Conservation (phyloP, 257 asterid genomes). For the Jaltomata sinuosa region DNA sequence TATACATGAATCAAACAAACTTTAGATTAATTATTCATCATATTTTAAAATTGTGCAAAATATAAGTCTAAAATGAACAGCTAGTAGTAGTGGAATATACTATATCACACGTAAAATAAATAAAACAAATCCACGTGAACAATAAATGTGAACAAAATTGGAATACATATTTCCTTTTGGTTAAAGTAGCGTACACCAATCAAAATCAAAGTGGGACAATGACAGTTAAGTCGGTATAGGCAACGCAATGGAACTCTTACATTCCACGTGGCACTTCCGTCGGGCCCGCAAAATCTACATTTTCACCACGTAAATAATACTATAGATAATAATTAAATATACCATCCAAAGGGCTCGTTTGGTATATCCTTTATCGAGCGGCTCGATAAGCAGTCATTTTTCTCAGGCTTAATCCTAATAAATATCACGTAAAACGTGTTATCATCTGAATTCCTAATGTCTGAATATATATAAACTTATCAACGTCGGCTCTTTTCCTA, state of each 20-base stretch:
- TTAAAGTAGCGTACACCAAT: not conserved
- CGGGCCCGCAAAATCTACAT: not conserved
- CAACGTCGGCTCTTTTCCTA: too few relatives aligned
- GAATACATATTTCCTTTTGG: not conserved
- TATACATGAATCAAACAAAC: not conserved
- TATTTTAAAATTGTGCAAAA: not conserved
- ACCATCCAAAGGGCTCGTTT: too few relatives aligned
- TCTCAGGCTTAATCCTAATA: too few relatives aligned
- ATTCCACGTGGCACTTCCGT: not conserved
- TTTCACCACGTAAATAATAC: not conserved
- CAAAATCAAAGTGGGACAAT: not conserved
- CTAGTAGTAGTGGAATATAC: not conserved
- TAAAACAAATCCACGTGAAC: not conserved
- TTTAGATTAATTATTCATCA: not conserved
- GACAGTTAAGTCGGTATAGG: not conserved
- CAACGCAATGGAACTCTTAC: not conserved
- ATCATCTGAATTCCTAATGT: too few relatives aligned
- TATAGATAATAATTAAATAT: too few relatives aligned
- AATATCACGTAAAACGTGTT: too few relatives aligned
- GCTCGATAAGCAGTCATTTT: too few relatives aligned
- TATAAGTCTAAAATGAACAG: not conserved
- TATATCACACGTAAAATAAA: not conserved
- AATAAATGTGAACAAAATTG: not conserved
- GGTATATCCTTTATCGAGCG: too few relatives aligned
- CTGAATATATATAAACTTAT: too few relatives aligned